A percentile compares a stretch with the other conserved stretches of the same genome.
These are phyloP conservation scores for Delphinella strobiligena DNA, from an alignment of 2,329 filamentous ascomycete species.

Conservation along the genomic window DNA sequence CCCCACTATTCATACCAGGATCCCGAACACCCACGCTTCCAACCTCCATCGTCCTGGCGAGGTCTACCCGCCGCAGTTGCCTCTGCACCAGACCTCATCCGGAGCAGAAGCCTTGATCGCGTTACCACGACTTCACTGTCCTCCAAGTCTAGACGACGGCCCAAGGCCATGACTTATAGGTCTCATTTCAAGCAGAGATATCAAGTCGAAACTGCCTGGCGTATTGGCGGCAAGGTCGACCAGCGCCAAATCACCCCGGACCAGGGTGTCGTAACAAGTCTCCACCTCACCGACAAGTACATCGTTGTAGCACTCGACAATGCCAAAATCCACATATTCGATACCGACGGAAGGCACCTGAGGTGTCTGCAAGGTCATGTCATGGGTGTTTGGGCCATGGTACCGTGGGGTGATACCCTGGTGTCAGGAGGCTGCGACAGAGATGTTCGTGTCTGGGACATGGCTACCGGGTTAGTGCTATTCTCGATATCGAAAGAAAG, in stretches of 20 bases:
- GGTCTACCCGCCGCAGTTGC: conserved; percentile 12
- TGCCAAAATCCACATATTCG: conserved; percentile 96
- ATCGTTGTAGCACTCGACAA: conserved; percentile 97
- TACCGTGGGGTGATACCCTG: conserved; percentile 88
- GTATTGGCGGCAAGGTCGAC: conserved; percentile 74
- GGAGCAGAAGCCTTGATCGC: conserved; percentile 46
- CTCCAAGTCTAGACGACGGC: conserved; percentile 29
- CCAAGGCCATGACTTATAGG: conserved; percentile 70
- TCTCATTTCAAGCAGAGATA: conserved; percentile 97
- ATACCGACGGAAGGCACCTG: conserved; percentile 77
- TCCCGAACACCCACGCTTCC: conserved; percentile 10
- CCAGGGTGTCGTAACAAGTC: conserved; percentile 88
- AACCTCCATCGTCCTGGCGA: neutral
- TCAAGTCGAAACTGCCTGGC: conserved; percentile 94
- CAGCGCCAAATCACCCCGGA: conserved; percentile 88
- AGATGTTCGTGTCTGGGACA: conserved; percentile 93
- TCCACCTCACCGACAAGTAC: conserved; percentile 89
- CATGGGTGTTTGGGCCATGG: conserved; percentile 99
- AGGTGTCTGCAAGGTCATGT: conserved; percentile 89
- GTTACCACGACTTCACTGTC: conserved; percentile 23
- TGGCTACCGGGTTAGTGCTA: conserved; percentile 67
- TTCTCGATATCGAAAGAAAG: neutral
- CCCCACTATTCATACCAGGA: conserved; percentile 16
- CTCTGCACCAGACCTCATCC: conserved; percentile 35
- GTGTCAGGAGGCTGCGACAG: conserved; percentile 95